phyloP scores from a whole-genome alignment of 2,329 filamentous ascomycete species.

The Seiridium unicorne region DNA sequence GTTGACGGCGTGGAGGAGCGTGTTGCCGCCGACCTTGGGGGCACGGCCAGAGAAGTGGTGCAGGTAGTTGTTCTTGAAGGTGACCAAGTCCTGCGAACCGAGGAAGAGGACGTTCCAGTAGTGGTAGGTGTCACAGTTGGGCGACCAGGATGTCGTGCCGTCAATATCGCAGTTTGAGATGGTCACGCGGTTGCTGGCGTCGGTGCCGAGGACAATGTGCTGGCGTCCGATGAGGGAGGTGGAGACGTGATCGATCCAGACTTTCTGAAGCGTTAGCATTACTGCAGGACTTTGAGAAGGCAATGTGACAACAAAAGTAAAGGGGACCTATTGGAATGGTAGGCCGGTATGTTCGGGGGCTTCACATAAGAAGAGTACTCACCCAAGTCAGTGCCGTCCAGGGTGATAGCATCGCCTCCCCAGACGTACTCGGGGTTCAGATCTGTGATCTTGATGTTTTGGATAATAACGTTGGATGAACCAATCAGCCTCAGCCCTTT shows the following conservation, averaged over 20 bases:
- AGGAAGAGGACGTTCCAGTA: constrained; percentile 61
- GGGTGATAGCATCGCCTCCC: constrained; percentile 55
- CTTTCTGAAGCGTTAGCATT: not conserved
- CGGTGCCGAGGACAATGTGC: constrained; percentile 57
- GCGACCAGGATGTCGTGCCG: constrained; percentile 51
- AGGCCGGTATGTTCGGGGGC: too few relatives aligned
- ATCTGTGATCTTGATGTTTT: constrained; percentile 52
- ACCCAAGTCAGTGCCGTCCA: constrained; percentile 39
- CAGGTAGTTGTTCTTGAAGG: constrained; percentile 60
- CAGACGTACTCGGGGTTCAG: constrained; percentile 56
- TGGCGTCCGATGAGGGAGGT: constrained; percentile 59
- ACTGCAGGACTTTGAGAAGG: not conserved
- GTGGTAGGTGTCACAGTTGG: constrained; percentile 57
- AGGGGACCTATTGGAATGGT: too few relatives aligned
- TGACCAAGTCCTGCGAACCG: constrained; percentile 55
- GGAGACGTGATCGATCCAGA: constrained; percentile 55
- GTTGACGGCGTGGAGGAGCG: constrained; percentile 59
- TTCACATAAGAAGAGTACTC: not conserved
- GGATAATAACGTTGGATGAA: constrained; percentile 57
- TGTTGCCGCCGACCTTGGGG: constrained; percentile 56
- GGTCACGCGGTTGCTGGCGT: constrained; percentile 52
- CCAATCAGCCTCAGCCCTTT: constrained; percentile 51
- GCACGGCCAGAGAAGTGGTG: constrained; percentile 56
- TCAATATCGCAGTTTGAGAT: constrained; percentile 62
- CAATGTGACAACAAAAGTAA: too few relatives aligned